phyloP scores from a whole-genome alignment of 345 rosid genomes.

The Populus deltoides region DNA sequence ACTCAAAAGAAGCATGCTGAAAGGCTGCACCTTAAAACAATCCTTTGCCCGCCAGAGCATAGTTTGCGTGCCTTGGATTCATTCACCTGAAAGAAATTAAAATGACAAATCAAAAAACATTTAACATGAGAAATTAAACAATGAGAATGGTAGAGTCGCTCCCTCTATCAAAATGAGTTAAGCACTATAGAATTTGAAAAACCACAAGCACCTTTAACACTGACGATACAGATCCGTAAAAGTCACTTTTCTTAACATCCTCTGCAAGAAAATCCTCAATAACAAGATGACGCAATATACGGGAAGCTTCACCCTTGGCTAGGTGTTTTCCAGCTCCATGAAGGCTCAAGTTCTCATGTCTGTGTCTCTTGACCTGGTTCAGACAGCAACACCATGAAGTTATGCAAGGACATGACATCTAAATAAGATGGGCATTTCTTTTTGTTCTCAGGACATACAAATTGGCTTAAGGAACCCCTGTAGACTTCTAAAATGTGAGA shows the following conservation, averaged over 20 bases:
- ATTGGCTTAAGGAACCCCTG: slow-evolving; percentile 89
- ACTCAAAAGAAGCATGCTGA: slow-evolving; percentile 12
- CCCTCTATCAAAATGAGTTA: not conserved
- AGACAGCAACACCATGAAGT: slow-evolving; percentile 14
- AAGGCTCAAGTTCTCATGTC: slow-evolving; percentile 70
- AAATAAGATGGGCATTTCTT: not conserved
- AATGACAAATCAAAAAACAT: not conserved
- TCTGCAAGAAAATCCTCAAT: slow-evolving; percentile 75
- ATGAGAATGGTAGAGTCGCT: not conserved
- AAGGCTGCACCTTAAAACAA: slow-evolving; percentile 57
- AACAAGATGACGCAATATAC: slow-evolving; percentile 80
- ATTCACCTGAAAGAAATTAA: slow-evolving; percentile 62
- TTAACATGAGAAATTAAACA: not conserved
- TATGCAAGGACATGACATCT: slow-evolving; percentile 13
- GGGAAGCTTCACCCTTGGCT: slow-evolving; percentile 80
- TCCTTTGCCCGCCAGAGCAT: slow-evolving; percentile 46
- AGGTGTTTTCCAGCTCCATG: slow-evolving; percentile 95
- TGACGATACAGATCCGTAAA: slow-evolving; percentile 89
- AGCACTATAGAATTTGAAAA: slow-evolving; percentile 7
- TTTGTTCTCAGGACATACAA: slow-evolving; percentile 41
- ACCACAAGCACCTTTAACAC: slow-evolving; percentile 63
- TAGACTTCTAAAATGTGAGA: slow-evolving; percentile 88
- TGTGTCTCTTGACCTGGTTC: slow-evolving; percentile 78
- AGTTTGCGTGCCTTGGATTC: slow-evolving; percentile 58
- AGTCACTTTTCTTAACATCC: slow-evolving; percentile 94